Evolutionary conservation across 2,329 filamentous ascomycete genomes (phyloP).

Genomic region (Echinosphaeria canescens): DNA sequence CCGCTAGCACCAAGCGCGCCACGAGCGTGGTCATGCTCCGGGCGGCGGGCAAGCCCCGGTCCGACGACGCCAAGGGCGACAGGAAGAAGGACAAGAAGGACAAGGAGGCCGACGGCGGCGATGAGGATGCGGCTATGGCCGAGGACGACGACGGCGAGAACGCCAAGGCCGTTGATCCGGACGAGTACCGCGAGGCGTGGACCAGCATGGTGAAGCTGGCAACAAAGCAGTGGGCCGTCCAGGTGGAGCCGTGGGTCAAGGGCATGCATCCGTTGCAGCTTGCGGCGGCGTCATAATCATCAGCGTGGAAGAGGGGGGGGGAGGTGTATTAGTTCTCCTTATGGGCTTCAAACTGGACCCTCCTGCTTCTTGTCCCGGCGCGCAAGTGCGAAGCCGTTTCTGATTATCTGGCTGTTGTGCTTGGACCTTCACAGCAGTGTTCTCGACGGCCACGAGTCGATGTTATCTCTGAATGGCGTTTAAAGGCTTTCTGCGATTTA

Average conservation of each 20-base stretch:
- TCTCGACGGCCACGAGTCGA: too few relatives aligned
- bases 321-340: too few relatives aligned
- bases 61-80: conserved; percentile 20
- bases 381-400: too few relatives aligned
- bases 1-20: conserved; percentile 85
- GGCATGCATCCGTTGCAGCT: conserved; percentile 8
- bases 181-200: conserved; percentile 41
- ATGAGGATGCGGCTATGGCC: conserved; percentile 20
- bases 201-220: conserved; percentile 42
- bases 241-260: conserved; percentile 16
- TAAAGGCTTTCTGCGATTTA: too few relatives aligned
- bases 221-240: conserved; percentile 40
- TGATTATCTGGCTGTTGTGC: too few relatives aligned
- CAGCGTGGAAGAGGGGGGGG: too few relatives aligned
- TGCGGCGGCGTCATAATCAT: too few relatives aligned
- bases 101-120: too few relatives aligned
- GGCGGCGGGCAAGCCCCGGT: conserved; percentile 20
- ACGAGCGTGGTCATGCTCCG: conserved; percentile 85
- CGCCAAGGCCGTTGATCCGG: conserved; percentile 31
- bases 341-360: too few relatives aligned
- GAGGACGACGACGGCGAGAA: conserved; percentile 20
- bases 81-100: conserved; percentile 17
- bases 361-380: too few relatives aligned
- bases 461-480: too few relatives aligned
- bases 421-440: too few relatives aligned